Conservation (phyloP, 164 flowering plant species). For the Echeveria elegans region DNA sequence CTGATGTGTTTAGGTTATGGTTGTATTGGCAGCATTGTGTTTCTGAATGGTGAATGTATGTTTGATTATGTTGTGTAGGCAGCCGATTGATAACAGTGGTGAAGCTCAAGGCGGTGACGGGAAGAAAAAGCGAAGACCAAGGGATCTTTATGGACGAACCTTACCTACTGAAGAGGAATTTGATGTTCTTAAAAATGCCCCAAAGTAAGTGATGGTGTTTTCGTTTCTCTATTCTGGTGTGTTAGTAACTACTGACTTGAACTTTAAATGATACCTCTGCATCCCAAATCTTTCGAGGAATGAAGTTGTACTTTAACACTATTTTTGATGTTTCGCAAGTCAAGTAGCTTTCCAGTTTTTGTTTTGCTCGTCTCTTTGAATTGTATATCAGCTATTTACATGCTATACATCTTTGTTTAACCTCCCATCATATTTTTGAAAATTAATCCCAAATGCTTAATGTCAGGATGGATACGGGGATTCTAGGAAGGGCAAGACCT, state of each 20-base stretch:
- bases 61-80: neutral
- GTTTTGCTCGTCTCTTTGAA: neutral
- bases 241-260: neutral
- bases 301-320: too few relatives aligned
- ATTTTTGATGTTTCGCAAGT: too few relatives aligned
- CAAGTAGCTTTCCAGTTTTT: too few relatives aligned
- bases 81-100: neutral
- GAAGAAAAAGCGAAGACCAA: constrained; percentile 69
- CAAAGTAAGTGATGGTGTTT: constrained; percentile 37
- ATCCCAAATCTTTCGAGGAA: too few relatives aligned
- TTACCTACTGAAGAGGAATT: constrained; percentile 91
- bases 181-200: constrained; percentile 82
- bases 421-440: neutral
- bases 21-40: neutral
- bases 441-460: constrained; percentile 3
- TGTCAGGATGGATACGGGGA: constrained; percentile 80
- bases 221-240: too few relatives aligned
- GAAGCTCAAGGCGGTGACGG: constrained; percentile 21
- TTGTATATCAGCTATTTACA: neutral
- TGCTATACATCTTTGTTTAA: neutral
- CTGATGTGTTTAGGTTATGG: neutral
- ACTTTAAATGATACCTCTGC: neutral
- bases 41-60: neutral
- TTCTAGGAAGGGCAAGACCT: constrained; percentile 68
- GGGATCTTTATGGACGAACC: constrained; percentile 87